These are phyloP conservation scores for Fraxinus xanthoxyloides DNA, from an alignment of 305 asterid species.

Conservation along the genomic window DNA sequence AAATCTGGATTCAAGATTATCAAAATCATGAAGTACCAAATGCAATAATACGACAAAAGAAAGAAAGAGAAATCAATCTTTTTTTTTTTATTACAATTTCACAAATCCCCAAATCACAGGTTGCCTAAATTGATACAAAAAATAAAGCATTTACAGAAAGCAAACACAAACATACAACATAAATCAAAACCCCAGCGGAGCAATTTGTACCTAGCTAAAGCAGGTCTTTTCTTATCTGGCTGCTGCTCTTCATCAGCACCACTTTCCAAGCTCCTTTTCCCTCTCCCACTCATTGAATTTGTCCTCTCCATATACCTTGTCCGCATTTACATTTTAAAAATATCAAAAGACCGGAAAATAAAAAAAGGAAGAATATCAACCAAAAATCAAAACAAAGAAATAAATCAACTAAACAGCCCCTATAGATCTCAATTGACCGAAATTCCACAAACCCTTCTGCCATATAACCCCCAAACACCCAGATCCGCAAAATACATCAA, in stretches of 20 bases:
- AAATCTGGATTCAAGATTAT: neutral
- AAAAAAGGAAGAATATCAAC: neutral
- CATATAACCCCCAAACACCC: slow-evolving; percentile 13
- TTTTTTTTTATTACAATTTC: neutral
- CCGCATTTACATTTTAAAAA: slow-evolving; percentile 58
- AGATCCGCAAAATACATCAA: slow-evolving; percentile 31
- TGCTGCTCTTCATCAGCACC: slow-evolving; percentile 58
- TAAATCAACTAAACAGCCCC: slow-evolving; percentile 2
- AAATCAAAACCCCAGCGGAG: neutral
- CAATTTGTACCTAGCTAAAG: slow-evolving; percentile 67
- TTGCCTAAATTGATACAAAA: neutral
- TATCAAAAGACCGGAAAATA: slow-evolving; percentile 14
- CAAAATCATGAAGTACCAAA: neutral
- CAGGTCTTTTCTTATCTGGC: slow-evolving; percentile 74
- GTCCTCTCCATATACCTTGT: slow-evolving; percentile 82
- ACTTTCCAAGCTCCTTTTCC: slow-evolving; percentile 78
- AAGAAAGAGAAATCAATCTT: neutral
- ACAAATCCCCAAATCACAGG: neutral
- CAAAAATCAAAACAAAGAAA: slow-evolving; percentile 11
- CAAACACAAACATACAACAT: slow-evolving; percentile 8
- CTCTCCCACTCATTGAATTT: slow-evolving; percentile 65
- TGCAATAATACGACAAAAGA: slow-evolving; percentile 6
- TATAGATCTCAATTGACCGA: slow-evolving; percentile 26
- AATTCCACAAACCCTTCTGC: slow-evolving; percentile 6
- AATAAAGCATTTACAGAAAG: neutral